Evolutionary conservation across 164 flowering plant genomes (phyloP), one percentile per base, ranked within the genome.

Genomic region (Magnolia changhungtana): DNA sequence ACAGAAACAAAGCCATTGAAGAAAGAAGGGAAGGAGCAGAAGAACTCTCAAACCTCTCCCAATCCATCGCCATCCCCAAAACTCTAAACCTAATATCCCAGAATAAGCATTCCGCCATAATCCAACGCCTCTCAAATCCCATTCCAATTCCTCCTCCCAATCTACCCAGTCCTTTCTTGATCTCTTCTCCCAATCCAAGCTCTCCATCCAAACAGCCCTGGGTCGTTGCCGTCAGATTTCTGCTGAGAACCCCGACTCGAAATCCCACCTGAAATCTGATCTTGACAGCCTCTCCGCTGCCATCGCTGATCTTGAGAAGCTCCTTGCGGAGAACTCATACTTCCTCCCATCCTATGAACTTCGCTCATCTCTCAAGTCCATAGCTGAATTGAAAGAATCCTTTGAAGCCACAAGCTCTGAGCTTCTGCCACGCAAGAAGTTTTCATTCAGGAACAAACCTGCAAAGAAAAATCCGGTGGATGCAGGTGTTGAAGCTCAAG

Each of bases 261-360:
- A 83, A 67, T 14, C 58, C 37, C 63, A 9, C 18, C 72, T 80
- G 21, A 81, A 78, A 81, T 74, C 89, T 4, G 83, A 83, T 14
- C 83, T 92, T 19, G 90, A 88, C 64, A 27, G 72, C 1, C 75
- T 91, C 50, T 84, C 91, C 13, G 10, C 78, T 67, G 78, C 87
- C 24, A 88, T 96, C 59, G 63, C 87, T 13, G 88, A 86, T 13
- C 89, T 96, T 49, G 97, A 94, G 78, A 88, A 86, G 80, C 90
- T 90, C 24, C 86, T 94, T 7, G 94, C 98, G 7, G 95, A 92
- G 80, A 89, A 81, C 74, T 94, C 99, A 8, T 94, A 90, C 85
- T 87, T 81, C 75, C 76, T 96, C 50, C 97, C 97, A 10, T 84
- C 97, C 16, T 96, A 91, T 78, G 98, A 94, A 72, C 88, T 96